Evolutionary conservation across 441 rosid genomes (phyloP), one percentile per base, ranked within the genome.

Genomic region (Rhodomyrtus psidioides): DNA sequence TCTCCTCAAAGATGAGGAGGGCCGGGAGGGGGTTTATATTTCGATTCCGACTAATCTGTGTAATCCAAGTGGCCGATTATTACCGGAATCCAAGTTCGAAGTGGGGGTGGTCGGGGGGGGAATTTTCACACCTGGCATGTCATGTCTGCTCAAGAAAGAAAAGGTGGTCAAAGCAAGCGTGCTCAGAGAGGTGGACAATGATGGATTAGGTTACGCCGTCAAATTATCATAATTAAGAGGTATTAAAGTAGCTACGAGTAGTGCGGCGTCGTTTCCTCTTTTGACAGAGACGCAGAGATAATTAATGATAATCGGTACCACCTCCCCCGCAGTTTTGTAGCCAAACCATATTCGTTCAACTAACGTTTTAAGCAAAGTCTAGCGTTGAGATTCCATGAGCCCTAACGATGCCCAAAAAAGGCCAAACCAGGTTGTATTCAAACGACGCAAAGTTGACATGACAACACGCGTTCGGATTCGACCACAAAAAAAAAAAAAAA

Each of bases 41-140:
- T 59, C 42, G 23, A 30, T 28, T 28, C 7, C 30, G 44, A 17
- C 24, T 0, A 0, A 17, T 30, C 24, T 62, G 4, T 0, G 10
- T n/a, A 28, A 9, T 9, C 51, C 3, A 46, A 9, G 9, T 8
- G 24, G 4, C 4, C 7, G 74, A 7, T 12, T 4, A 30, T 9
- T n/a, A 4, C 24, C 1, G 13, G 75, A 62, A 60, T 62, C 23
- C 9, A 0, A 30, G 12, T 16, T 42, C 10, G 4, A 16, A 16
- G 0, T 8, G 5, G n/a, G n/a, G n/a, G n/a, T n/a, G n/a, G n/a
- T n/a, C n/a, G 12, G 51, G 9, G n/a, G 13, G 51, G 51, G 51
- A 10, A 3, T 30, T 8, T 62, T 62, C 62, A 12, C 28, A 12
- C 62, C 17, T 10, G 75, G 39, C 13, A 9, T 30, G 75, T 17